Conservation (phyloP, 257 asterid genomes). For the Paulownia fortunei region DNA sequence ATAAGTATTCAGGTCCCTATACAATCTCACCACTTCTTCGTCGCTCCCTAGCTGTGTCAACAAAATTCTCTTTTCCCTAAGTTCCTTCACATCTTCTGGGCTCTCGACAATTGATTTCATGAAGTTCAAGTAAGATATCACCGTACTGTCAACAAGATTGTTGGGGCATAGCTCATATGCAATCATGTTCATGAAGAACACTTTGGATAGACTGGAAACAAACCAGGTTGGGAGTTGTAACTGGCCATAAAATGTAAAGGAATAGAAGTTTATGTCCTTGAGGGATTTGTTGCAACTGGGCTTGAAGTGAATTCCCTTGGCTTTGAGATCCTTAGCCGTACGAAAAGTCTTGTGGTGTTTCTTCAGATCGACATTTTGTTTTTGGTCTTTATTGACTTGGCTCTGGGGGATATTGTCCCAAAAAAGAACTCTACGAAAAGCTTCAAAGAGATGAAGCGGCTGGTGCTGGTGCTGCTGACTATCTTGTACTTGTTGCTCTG, state of each 20-base stretch:
- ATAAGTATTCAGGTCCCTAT: conserved; percentile 4
- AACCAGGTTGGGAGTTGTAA: conserved; percentile 24
- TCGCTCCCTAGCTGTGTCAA: conserved; percentile 31
- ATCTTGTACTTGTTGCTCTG: background rate
- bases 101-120: conserved; percentile 30
- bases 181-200: conserved; percentile 28
- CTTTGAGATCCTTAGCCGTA: conserved; percentile 23
- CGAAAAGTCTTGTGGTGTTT: background rate
- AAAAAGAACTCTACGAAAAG: background rate
- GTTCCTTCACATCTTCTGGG: conserved; percentile 37
- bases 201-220: background rate
- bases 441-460: conserved; percentile 11
- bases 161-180: conserved; percentile 39
- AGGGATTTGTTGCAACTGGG: background rate
- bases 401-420: background rate
- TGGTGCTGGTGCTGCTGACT: background rate
- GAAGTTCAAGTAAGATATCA: conserved; percentile 33
- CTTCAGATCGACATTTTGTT: background rate
- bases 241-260: conserved; percentile 12
- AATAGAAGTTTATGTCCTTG: conserved; percentile 3
- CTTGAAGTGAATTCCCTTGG: conserved; percentile 18
- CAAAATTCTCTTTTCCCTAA: conserved; percentile 33
- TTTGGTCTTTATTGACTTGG: background rate
- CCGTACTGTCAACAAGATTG: background rate
- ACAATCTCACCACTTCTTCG: conserved; percentile 32